Percentiles rank a stretch among this genome's conserved stretches.
Conservation (phyloP, 805 yeast genomes). For the Candida chilensis region DNA sequence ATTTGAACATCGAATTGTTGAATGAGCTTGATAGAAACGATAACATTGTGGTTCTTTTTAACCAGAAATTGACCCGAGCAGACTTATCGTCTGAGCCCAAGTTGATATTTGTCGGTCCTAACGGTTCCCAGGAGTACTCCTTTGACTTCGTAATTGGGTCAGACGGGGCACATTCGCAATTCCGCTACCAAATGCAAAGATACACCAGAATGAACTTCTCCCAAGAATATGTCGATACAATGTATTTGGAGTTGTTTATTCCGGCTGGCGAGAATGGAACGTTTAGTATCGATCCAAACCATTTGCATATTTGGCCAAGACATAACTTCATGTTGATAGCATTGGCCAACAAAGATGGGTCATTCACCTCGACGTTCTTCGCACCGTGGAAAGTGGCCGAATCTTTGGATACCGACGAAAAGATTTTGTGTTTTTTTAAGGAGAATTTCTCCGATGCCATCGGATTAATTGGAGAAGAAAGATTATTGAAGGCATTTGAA, state of each 20-base stretch:
- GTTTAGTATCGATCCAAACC: slow-evolving; percentile 59
- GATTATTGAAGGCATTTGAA: slow-evolving; percentile 38
- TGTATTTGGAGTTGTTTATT: slow-evolving; percentile 72
- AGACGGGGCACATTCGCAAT: slow-evolving; percentile 78
- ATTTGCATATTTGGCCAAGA: slow-evolving; percentile 91
- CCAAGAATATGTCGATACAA: slow-evolving; percentile 78
- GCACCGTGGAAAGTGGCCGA: slow-evolving; percentile 69
- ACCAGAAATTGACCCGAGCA: slow-evolving; percentile 43
- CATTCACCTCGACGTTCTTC: slow-evolving; percentile 85
- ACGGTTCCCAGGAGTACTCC: slow-evolving; percentile 9
- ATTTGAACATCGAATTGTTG: slow-evolving; percentile 55
- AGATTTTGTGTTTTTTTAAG: slow-evolving; percentile 45
- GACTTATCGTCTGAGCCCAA: too few species aligned
- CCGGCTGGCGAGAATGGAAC: slow-evolving; percentile 29
- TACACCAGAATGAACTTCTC: slow-evolving; percentile 56
- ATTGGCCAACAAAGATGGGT: slow-evolving; percentile 74
- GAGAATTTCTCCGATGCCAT: slow-evolving; percentile 69
- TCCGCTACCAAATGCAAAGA: slow-evolving; percentile 61
- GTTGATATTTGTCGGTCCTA: slow-evolving; percentile 7
- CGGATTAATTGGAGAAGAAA: slow-evolving; percentile 52
- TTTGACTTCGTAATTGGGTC: slow-evolving; percentile 69
- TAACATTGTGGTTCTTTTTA: slow-evolving; percentile 37
- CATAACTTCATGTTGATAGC: slow-evolving; percentile 84
- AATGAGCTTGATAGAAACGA: slow-evolving; percentile 49
- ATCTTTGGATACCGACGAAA: slow-evolving; percentile 30